phyloP scores from a whole-genome alignment of 164 flowering plant genomes.

The Kalanchoe fedtschenkoi region DNA sequence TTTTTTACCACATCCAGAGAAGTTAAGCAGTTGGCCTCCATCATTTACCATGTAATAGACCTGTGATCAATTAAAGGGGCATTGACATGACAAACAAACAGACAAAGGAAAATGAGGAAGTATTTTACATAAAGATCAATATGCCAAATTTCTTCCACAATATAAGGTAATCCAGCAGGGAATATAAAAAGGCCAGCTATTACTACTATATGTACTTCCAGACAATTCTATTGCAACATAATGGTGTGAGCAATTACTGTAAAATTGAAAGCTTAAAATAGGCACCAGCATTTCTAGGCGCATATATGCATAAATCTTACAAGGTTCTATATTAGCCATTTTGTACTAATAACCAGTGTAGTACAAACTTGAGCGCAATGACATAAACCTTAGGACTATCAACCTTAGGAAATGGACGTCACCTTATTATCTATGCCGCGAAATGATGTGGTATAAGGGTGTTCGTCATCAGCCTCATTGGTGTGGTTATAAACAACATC shows the following conservation, averaged over 20 bases:
- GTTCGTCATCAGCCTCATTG: slow-evolving; percentile 80
- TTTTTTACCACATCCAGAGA: slow-evolving; percentile 84
- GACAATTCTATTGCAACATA: background rate
- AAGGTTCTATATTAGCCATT: background rate
- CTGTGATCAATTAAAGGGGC: slow-evolving; percentile 23
- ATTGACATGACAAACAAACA: background rate
- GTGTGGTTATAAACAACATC: slow-evolving; percentile 99
- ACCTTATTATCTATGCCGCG: slow-evolving; percentile 98
- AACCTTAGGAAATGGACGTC: slow-evolving; percentile 1
- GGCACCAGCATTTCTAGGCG: background rate
- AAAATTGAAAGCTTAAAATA: background rate
- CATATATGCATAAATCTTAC: background rate
- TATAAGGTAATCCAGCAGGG: background rate
- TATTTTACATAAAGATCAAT: background rate
- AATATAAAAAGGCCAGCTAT: background rate
- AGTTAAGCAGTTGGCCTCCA: slow-evolving; percentile 51
- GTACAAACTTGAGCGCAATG: too few relatives aligned
- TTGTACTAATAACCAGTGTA: background rate
- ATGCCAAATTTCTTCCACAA: background rate
- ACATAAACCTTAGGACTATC: background rate
- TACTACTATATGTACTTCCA: background rate
- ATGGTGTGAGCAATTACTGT: background rate
- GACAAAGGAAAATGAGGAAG: background rate
- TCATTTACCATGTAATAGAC: slow-evolving; percentile 81
- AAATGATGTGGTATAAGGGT: slow-evolving; percentile 87